Percentiles rank a stretch among this genome's conserved stretches.
phyloP scores from a whole-genome alignment of 2,329 filamentous ascomycete species.

The Sphaerulina musiva region DNA sequence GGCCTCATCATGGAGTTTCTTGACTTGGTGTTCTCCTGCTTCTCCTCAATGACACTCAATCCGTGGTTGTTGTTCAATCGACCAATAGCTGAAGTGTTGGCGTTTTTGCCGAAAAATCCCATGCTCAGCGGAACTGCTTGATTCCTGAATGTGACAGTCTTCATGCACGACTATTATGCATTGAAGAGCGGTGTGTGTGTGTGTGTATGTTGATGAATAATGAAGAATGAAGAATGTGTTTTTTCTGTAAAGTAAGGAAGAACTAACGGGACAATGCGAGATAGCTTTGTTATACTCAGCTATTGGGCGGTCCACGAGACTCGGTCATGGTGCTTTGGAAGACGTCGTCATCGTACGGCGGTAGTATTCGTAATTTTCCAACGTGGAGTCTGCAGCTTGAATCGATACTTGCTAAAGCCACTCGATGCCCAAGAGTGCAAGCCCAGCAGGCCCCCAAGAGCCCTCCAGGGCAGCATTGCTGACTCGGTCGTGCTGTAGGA shows the following conservation, averaged over 20 bases:
- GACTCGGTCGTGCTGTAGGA: constrained; percentile 7
- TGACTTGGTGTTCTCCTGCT: constrained; percentile 10
- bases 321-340: constrained; percentile 7
- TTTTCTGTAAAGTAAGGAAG: neutral
- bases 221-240: neutral
- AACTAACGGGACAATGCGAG: constrained; percentile 1
- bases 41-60: constrained; percentile 17
- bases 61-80: constrained; percentile 10
- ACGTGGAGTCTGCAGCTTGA: constrained; percentile 13
- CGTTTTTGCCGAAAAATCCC: constrained; percentile 17
- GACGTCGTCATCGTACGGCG: constrained; percentile 11
- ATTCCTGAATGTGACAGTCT: constrained; percentile 14
- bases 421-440: constrained; percentile 9
- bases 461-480: constrained; percentile 7
- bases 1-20: constrained; percentile 13
- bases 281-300: constrained; percentile 12
- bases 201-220: neutral
- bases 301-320: constrained; percentile 6
- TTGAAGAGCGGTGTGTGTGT: neutral
- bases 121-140: constrained; percentile 19
- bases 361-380: neutral
- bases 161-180: constrained; percentile 9
- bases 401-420: constrained; percentile 13
- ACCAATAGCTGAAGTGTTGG: constrained; percentile 10
- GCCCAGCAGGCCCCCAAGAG: constrained; percentile 1